phyloP scores from a whole-genome alignment of 768 basidiomycete genomes.

The Sarcodon aspratus region DNA sequence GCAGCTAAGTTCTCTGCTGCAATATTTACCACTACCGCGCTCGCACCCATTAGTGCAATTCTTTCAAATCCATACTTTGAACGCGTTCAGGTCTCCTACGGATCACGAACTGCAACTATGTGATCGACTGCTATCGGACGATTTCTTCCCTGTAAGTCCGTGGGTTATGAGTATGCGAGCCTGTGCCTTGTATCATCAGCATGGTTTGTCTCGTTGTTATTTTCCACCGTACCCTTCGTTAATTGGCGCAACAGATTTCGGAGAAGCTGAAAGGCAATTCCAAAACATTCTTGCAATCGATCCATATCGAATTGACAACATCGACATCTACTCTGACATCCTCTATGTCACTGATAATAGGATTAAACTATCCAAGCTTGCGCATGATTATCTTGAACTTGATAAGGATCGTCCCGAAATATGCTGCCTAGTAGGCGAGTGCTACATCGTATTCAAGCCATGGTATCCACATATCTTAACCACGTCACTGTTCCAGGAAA shows the following conservation, averaged over 20 bases:
- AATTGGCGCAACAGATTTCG: conserved; percentile 53
- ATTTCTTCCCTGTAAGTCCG: conserved; percentile 71
- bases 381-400: conserved; percentile 80
- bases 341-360: conserved; percentile 90
- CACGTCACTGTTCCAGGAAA: conserved; percentile 51
- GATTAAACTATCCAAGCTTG: conserved; percentile 80
- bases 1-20: conserved; percentile 33
- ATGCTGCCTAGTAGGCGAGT: conserved; percentile 87
- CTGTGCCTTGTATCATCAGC: conserved; percentile 78
- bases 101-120: conserved; percentile 79
- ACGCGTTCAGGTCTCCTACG: conserved; percentile 82
- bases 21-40: conserved; percentile 34
- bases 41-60: conserved; percentile 47
- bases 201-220: conserved; percentile 42
- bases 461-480: background rate
- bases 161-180: conserved; percentile 85
- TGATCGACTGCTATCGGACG: conserved; percentile 57
- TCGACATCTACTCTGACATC: conserved; percentile 95
- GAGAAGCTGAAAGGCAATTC: conserved; percentile 76
- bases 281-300: conserved; percentile 71
- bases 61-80: conserved; percentile 83
- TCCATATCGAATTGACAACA: conserved; percentile 86
- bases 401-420: conserved; percentile 95
- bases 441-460: too few relatives aligned
- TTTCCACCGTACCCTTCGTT: conserved; percentile 1